Evolutionary conservation across 129 eudicot genomes (phyloP).

Genomic region (Apium graveolens): DNA sequence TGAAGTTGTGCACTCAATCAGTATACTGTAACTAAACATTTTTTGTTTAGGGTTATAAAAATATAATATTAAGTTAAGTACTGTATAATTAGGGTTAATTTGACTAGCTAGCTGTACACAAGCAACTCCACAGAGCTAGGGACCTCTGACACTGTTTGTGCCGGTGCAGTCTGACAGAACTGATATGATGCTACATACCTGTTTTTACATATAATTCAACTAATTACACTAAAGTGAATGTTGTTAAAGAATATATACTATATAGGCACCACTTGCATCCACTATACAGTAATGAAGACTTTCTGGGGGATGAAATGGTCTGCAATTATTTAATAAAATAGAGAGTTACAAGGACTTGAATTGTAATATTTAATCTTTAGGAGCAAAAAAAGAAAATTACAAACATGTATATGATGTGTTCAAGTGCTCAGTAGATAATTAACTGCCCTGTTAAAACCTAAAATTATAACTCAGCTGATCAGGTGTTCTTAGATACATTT

Average conservation of each 20-base stretch:
- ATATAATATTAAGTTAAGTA: too few species aligned
- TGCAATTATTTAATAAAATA: too few species aligned
- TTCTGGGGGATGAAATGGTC: neutral
- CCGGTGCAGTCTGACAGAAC: slow-evolving; percentile 3
- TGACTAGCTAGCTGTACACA: neutral
- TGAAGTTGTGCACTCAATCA: too few species aligned
- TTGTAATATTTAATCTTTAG: neutral
- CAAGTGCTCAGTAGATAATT: too few species aligned
- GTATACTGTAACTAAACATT: too few species aligned
- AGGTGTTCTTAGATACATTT: too few species aligned
- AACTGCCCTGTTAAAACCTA: too few species aligned
- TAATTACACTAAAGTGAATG: neutral
- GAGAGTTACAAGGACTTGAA: too few species aligned
- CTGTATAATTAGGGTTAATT: neutral
- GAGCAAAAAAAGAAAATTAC: neutral
- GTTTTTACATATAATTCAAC: neutral
- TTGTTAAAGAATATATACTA: neutral
- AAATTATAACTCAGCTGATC: too few species aligned
- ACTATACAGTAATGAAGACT: neutral
- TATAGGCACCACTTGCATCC: neutral
- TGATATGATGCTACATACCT: neutral
- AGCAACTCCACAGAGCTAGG: neutral
- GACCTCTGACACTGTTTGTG: slow-evolving; percentile 4
- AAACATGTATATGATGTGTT: too few species aligned
- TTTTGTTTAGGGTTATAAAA: neutral